Evolutionary conservation across 1,284 basidiomycete genomes (phyloP), one percentile per base, ranked within the genome.

Genomic region (Cryptococcus floricola): DNA sequence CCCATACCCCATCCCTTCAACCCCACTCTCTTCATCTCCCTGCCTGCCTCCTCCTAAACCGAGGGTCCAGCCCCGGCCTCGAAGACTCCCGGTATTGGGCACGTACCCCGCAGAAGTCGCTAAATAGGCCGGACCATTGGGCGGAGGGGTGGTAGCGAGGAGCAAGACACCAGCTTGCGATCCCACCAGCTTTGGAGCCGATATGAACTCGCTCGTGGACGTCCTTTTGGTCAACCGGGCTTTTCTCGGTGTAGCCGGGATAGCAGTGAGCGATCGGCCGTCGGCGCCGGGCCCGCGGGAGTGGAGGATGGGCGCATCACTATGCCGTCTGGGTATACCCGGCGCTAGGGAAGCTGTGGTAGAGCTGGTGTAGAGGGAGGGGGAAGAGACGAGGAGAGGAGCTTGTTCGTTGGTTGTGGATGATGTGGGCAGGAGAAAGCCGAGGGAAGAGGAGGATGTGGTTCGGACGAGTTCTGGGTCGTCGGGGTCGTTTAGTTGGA

Each of bases 91-190:
- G 10, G 31, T 34, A 34, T 34, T 5, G 31, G 31, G 31, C 31
- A 34, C 31, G 31, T 34, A 34, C 31, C 31, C 31, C 7, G 31
- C 6, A 6, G 31, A 34, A 6, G 31, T 34, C 31, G 31, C 31
- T 34, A 34, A 5, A 34, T 31, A n/a, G 1, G 19, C 43, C 48
- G 50, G 2, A 5, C 31, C 5, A 10, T 46, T 46, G 8, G 45
- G 45, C 31, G 71, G 70, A 23, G 73, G 73, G 2, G 71, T 67
- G 5, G 70, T 69, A n/a, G 70, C 71, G 50, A 73, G 53, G 19
- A 75, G 57, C 41, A 73, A 56, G 13, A 75, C 62, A 2, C 71
- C 69, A 10, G 67, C 71, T 48, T 73, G 73, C 48, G 61, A 66
- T 31, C 61, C 63, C 45, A 71, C 66, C 3, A 70, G 58, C 12